Evolutionary conservation across 1,139 yeast genomes (phyloP), one percentile per base, ranked within the genome.

Genomic region (Lodderomyces pseudojiufengensis): DNA sequence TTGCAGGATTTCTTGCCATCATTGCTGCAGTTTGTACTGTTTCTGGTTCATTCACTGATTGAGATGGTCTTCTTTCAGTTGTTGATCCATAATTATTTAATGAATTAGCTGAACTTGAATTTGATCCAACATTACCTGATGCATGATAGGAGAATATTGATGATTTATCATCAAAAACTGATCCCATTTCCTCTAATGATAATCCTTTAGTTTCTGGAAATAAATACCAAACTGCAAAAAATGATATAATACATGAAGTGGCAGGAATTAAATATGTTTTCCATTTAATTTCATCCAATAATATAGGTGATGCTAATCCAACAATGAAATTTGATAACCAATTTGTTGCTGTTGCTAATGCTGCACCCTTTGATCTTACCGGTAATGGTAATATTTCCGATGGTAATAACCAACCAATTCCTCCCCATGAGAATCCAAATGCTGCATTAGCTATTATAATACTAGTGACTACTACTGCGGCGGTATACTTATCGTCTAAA

Each of bases 241-340:
- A 63, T 3, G 95, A 85, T 33, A 81, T 58, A 26, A 79, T 63
- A 61, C 96, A 87, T 27, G 85, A 84, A 20, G 73, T 56, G 1
- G 94, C 92, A 39, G 92, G 96, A 38, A 88, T 75, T 46, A 88
- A 63, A 57, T 88, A 88, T 30, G 94, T 73, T 42, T 79, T 71
- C 95, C 95, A 88, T 29, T 75, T 71, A 49, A 88, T 84, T 8
- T 61, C 39, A 49, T 84, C 95, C 49, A 88, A 83, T 40, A 88
- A 70, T 24, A 88, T 75, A 1, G 97, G 97, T 0, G 95, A 85
- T 76, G 83, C 73, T 59, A 86, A 92, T 9, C 97, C 97, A 15
- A 88, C 97, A 32, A 88, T 63, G 65, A 87, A 88, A 61, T 88
- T 88, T 63, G 86, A 88, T n/a, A 86, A 75, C 97, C 97, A 90